phyloP scores from a whole-genome alignment of 148 eudicot genomes.

The Cornus controversa region DNA sequence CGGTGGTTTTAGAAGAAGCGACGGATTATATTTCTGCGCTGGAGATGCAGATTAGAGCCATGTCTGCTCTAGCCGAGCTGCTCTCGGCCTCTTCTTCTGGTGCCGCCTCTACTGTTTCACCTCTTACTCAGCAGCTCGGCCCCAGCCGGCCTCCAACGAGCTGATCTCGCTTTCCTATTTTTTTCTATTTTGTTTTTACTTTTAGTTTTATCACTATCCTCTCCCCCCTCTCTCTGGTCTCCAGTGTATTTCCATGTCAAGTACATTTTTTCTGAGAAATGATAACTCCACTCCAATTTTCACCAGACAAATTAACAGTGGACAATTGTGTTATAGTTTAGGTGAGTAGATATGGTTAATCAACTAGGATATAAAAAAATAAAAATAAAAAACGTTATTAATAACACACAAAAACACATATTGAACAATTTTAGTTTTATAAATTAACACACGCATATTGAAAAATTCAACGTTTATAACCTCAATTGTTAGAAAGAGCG shows the following conservation, averaged over 20 bases:
- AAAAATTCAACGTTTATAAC: too few relatives aligned
- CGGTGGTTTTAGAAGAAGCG: conserved; percentile 83
- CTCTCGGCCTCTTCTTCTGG: conserved; percentile 38
- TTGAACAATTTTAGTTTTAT: too few relatives aligned
- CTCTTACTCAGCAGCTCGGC: conserved; percentile 24
- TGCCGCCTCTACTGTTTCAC: conserved; percentile 7
- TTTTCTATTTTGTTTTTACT: neutral
- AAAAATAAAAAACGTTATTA: too few relatives aligned
- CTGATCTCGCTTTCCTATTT: neutral
- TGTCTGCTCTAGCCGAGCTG: conserved; percentile 51
- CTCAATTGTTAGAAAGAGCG: too few relatives aligned
- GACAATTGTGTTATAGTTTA: too few relatives aligned
- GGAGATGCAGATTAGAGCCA: conserved; percentile 90
- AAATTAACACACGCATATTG: too few relatives aligned
- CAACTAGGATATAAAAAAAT: too few relatives aligned
- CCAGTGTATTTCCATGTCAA: conserved; percentile 1
- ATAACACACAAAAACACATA: too few relatives aligned
- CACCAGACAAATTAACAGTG: too few relatives aligned
- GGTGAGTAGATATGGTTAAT: too few relatives aligned
- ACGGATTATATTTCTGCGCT: conserved; percentile 83
- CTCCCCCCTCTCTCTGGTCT: neutral
- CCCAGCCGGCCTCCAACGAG: conserved; percentile 18
- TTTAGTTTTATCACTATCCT: neutral
- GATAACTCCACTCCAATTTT: neutral
- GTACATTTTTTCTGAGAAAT: neutral